Base-by-base conservation (phyloP, 2,329 filamentous ascomycete species). In the Microcyclospora tardicrescens region DNA sequence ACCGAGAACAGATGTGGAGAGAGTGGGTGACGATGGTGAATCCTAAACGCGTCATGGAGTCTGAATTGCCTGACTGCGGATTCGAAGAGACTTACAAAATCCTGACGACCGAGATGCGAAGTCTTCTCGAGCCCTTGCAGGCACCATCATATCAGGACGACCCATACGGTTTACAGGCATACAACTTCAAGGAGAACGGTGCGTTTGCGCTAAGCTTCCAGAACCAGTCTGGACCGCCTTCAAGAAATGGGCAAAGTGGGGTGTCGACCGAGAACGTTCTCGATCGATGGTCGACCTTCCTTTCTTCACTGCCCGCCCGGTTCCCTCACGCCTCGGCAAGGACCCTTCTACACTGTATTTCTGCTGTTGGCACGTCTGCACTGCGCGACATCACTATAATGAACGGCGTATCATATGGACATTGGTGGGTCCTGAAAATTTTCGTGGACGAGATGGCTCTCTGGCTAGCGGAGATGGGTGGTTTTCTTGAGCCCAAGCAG, bases 381-480 rank as follows among this genome's bases (percentile, higher is more conserved):
- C 76, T 91, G 66, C 73, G 84, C 39, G 85, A 93, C 51, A 73
- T 93, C 41, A 91, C 84, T 1, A 77, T 91, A 36, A 71, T 76
- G 31, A 79, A 82, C 47, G 82, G 81, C 13, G 77, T 79, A 55
- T 87, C 81, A 54, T 93, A 89, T 54, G 81, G 83, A n/a, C 79
- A 82, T 5, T 93, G 85, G 85, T 91, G 84, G 84, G 83, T 95
- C 41, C 86, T 86, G 3, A 94, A 95, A 59, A 87, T 89, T 41
- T 96, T 89, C 71, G 75, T 95, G 37, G 87, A 95, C 54, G 89
- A 96, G 63, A 93, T 93, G 84, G 77, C 86, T 36, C 72, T 81
- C 41, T 95, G 93, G 72, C 69, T 94, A 49, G 85, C 84, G 0
- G 85, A 93, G 53, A 79, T 87, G 51, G 89, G 87, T 36, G 89